These are phyloP conservation scores for Calocera cornea DNA, from an alignment of 768 basidiomycete genomes.

Conservation along the genomic window DNA sequence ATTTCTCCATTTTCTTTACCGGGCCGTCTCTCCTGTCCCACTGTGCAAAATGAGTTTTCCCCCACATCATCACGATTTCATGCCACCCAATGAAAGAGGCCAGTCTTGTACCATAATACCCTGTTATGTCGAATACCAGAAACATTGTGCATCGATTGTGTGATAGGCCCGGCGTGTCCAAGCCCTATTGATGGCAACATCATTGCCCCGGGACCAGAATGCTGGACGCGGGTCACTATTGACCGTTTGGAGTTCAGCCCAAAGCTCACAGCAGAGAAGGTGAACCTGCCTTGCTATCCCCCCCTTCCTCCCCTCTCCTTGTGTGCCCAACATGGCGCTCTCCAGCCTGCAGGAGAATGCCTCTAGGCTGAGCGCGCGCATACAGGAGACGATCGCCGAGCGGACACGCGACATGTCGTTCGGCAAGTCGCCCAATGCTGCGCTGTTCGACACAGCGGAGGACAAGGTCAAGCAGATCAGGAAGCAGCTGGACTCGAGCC, in stretches of 20 bases:
- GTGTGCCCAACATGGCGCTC: conserved; percentile 11
- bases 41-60: not conserved
- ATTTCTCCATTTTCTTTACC: not conserved
- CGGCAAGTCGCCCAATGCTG: conserved; percentile 39
- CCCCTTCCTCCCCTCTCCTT: not conserved
- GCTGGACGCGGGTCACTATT: not conserved
- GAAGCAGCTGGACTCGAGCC: conserved; percentile 74
- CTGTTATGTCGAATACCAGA: no score
- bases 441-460: conserved; percentile 56
- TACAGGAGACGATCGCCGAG: conserved; percentile 73
- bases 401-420: conserved; percentile 54
- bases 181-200: not conserved
- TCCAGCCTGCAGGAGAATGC: conserved; percentile 61
- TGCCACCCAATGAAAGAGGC: not conserved
- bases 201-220: not conserved
- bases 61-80: not conserved
- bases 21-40: not conserved
- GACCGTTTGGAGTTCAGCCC: not conserved
- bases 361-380: conserved; percentile 62
- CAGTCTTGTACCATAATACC: no score
- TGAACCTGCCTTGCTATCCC: not conserved
- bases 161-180: not conserved
- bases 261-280: no score
- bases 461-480: conserved; percentile 74
- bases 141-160: no score